Conservation (phyloP, 768 basidiomycete species). For the Tubosaeta sp. region DNA sequence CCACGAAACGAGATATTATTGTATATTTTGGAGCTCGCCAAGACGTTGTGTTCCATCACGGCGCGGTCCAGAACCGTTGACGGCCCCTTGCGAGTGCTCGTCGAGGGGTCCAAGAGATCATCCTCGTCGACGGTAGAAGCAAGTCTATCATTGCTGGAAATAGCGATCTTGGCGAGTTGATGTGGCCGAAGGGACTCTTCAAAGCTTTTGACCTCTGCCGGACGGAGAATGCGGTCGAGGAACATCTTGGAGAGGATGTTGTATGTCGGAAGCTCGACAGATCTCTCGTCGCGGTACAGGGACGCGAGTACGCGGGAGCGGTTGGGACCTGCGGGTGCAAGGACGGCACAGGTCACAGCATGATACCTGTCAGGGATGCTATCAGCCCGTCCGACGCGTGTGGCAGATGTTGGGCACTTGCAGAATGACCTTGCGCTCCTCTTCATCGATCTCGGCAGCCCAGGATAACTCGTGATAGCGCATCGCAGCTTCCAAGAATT, state of each 20-base stretch:
- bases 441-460: slow-evolving; percentile 88
- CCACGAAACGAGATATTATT: slow-evolving; percentile 96
- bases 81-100: slow-evolving; percentile 83
- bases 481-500: slow-evolving; percentile 91
- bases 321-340: slow-evolving; percentile 96
- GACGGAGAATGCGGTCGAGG: slow-evolving; percentile 92
- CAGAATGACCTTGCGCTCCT: slow-evolving; percentile 89
- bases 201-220: slow-evolving; percentile 86
- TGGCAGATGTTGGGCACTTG: slow-evolving; percentile 37
- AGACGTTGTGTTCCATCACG: slow-evolving; percentile 97
- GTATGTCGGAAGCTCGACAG: slow-evolving; percentile 70
- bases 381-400: slow-evolving; percentile 6
- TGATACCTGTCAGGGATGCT: slow-evolving; percentile 51
- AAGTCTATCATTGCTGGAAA: slow-evolving; percentile 77
- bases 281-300: slow-evolving; percentile 91
- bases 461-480: slow-evolving; percentile 94
- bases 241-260: slow-evolving; percentile 98
- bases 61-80: slow-evolving; percentile 95
- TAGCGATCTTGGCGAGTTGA: slow-evolving; percentile 88
- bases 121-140: slow-evolving; percentile 64
- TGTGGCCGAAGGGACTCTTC: slow-evolving; percentile 84
- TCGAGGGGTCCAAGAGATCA: slow-evolving; percentile 46
- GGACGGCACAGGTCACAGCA: slow-evolving; percentile 93
- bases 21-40: slow-evolving; percentile 95
- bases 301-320: slow-evolving; percentile 91